Evolutionary conservation across 805 yeast genomes (phyloP), one percentile per base, ranked within the genome.

Genomic region (Yamadazyma akitaensis): DNA sequence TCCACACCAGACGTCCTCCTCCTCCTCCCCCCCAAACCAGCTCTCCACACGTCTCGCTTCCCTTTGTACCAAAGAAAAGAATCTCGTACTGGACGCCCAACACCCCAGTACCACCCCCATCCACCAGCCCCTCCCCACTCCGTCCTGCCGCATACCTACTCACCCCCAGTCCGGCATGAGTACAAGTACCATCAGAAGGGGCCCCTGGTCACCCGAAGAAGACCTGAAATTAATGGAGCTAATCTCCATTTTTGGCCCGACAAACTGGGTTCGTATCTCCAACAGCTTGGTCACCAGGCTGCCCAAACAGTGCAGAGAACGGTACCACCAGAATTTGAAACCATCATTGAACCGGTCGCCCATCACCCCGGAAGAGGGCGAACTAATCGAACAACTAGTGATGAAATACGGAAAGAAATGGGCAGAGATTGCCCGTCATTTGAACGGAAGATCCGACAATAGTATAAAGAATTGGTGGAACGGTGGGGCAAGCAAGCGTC

Each of bases 381-480:
- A 74, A 35, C 71, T 82, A 49, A 90, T 89, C 51, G 96, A 89
- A 67, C 81, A 81, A 52, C 73, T 90, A 46, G 96, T 90, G 35
- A 77, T 73, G 10, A 78, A 81, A 53, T 80, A 87, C 61, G 97
- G 97, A 39, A 88, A 89, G 63, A 77, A 87, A 56, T 89, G 97
- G 97, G 96, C 97, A 0, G 96, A 88, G 59, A 90, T 89, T 39
- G 88, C 96, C 14, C 77, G 96, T 43, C 95, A 88, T 64, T 68
- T 89, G 48, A 84, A 86, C 51, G 96, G 96, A 2, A 72, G 97
- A 44, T 77, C 85, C n/a, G 97, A 89, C 64, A 89, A 88, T 63
- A 90, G 96, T 17, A 88, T 88, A 57, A 88, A 88, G 62, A 90
- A 90, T 67, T 90, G 96, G 96, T 89, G 96, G 96, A 88, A 88